phyloP scores from a whole-genome alignment of 1,139 yeast genomes.

The Zygosaccharomyces sapae region DNA sequence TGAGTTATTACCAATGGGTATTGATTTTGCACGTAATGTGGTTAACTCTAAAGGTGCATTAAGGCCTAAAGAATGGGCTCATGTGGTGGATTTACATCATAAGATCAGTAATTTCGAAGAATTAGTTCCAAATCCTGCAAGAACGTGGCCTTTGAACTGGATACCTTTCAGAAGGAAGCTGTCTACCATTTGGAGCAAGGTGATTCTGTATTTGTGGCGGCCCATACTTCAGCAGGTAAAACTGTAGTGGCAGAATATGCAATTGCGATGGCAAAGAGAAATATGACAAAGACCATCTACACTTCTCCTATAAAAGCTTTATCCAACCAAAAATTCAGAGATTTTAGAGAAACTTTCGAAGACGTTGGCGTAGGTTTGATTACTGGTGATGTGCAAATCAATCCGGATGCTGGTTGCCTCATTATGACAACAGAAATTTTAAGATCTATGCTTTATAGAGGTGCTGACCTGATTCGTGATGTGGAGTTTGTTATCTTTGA shows the following conservation, averaged over 20 bases:
- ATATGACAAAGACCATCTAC: conserved; percentile 87
- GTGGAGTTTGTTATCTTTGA: conserved; percentile 97
- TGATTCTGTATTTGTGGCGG: conserved; percentile 96
- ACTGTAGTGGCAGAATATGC: conserved; percentile 94
- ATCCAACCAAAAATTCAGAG: conserved; percentile 92
- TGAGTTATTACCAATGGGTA: conserved; percentile 68
- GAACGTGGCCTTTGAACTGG: conserved; percentile 93
- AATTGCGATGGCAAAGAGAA: conserved; percentile 84
- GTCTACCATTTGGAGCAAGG: conserved; percentile 94
- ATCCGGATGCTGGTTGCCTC: conserved; percentile 93
- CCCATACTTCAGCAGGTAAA: conserved; percentile 93
- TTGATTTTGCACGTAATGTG: conserved; percentile 44
- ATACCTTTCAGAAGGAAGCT: conserved; percentile 95
- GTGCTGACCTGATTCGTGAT: conserved; percentile 93
- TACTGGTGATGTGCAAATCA: conserved; percentile 97
- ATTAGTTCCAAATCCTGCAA: conserved; percentile 87
- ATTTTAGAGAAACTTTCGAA: conserved; percentile 74
- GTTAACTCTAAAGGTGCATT: conserved; percentile 37
- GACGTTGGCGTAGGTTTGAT: conserved; percentile 86
- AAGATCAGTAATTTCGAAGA: conserved; percentile 78
- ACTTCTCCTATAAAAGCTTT: conserved; percentile 92
- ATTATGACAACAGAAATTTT: conserved; percentile 98
- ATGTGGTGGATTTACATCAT: conserved; percentile 83
- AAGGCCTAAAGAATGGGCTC: conserved; percentile 80
- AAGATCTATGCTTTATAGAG: conserved; percentile 91